Conservation (phyloP, 192 early-diverging fungal species). For the Coemansia guatemalensis region DNA sequence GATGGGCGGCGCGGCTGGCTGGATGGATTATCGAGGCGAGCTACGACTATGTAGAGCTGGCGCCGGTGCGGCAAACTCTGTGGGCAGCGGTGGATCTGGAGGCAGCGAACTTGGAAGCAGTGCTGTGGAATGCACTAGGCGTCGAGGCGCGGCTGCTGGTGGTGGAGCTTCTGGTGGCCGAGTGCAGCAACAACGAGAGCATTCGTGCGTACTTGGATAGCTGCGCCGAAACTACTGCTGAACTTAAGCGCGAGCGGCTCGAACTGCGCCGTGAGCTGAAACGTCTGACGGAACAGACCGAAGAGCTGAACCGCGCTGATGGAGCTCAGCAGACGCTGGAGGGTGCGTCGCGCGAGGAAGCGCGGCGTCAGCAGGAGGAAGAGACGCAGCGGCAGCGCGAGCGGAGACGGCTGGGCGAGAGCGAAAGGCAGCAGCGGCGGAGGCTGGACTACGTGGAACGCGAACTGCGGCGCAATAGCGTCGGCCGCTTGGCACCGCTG, state of each 20-base stretch:
- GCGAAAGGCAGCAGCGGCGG: slow-evolving; percentile 29
- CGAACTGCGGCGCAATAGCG: slow-evolving; percentile 63
- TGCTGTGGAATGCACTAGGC: slow-evolving; percentile 12
- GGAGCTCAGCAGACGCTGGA: slow-evolving; percentile 8
- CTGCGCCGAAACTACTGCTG: slow-evolving; percentile 66
- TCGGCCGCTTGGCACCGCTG: slow-evolving; percentile 69
- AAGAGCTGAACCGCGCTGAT: slow-evolving; percentile 50
- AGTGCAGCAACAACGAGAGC: slow-evolving; percentile 57
- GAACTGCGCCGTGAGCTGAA: slow-evolving; percentile 68
- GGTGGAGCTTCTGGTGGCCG: slow-evolving; percentile 63
- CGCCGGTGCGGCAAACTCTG: slow-evolving; percentile 38
- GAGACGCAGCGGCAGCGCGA: slow-evolving; percentile 48
- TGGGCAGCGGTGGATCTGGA: slow-evolving; percentile 16
- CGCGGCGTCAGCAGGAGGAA: slow-evolving; percentile 38
- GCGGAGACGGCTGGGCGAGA: slow-evolving; percentile 44
- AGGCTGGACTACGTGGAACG: slow-evolving; percentile 66
- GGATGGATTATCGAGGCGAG: slow-evolving; percentile 47
- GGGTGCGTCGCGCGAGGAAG: slow-evolving; percentile 22
- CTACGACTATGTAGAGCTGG: slow-evolving; percentile 33
- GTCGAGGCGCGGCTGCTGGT: slow-evolving; percentile 62
- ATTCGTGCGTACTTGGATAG: slow-evolving; percentile 72
- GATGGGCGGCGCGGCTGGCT: slow-evolving; percentile 31
- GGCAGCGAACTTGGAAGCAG: not conserved
- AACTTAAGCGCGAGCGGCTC: slow-evolving; percentile 72
- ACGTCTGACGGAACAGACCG: slow-evolving; percentile 45